Base-by-base conservation (phyloP, 1,284 basidiomycete genomes). In the Meira nashicola region DNA sequence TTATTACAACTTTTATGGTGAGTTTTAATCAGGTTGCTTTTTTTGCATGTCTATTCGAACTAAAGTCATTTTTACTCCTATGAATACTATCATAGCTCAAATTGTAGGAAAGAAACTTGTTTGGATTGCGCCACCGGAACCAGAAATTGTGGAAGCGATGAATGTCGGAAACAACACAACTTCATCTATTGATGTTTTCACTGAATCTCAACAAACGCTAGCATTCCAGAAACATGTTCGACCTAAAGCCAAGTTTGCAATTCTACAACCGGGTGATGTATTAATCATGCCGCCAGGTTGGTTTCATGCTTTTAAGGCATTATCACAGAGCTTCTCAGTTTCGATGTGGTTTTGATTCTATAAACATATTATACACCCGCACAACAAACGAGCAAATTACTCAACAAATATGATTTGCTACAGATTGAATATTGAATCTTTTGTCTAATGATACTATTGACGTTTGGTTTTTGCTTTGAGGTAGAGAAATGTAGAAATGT, bases 1-100 rank as follows among this genome's bases (percentile, higher is more conserved):
- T 0, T 95, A 87, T 80, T 91, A 85, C 80, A 98, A 98, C 77
- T 84, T 88, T 65, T 97, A 90, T 78, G 86, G 90, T 91, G 78
- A 64, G 81, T 63, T 51, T 54, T 9, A 15, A n/a, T 21, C 53
- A 49, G 23, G 19, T 47, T 14, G 10, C 7, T 40, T 4, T 21
- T 10, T 41, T 50, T 15, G 11, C 15, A 43, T 11, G 37, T 41
- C 7, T 21, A 9, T n/a, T n/a, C n/a, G n/a, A n/a, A n/a, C n/a
- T n/a, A n/a, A n/a, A n/a, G n/a, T n/a, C n/a, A n/a, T n/a, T n/a
- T n/a, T n/a, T n/a, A n/a, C n/a, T n/a, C n/a, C n/a, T n/a, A n/a
- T n/a, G n/a, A n/a, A n/a, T n/a, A n/a, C n/a, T 52, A 10, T 39
- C 23, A 14, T 58, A 92, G 90, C 87, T 0, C 93, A 97, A 81